Conservation (phyloP, 2,329 filamentous ascomycete genomes). For the Paramyrothecium sp. region DNA sequence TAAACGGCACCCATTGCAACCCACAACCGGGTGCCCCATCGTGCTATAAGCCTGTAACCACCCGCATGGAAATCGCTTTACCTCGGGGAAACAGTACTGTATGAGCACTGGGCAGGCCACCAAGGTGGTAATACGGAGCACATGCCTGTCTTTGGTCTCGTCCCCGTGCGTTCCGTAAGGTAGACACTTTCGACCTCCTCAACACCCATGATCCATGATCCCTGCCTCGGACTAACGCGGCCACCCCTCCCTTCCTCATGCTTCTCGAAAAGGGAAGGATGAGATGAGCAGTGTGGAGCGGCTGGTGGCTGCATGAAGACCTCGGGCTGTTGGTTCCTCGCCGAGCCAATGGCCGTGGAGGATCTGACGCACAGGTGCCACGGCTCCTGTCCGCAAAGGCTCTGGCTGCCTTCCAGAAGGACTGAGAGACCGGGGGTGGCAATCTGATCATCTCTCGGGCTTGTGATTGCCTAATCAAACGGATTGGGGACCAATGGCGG, state of each 20-base stretch:
- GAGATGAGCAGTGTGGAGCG: neutral
- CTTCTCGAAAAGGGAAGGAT: neutral
- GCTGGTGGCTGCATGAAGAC: neutral
- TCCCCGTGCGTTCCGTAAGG: too few relatives aligned
- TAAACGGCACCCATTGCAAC: neutral
- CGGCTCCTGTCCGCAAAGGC: neutral
- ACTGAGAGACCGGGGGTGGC: neutral
- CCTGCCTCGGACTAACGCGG: neutral
- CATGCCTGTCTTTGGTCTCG: neutral
- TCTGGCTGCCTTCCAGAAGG: neutral
- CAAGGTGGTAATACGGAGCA: neutral
- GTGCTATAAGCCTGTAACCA: neutral
- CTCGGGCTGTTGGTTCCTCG: neutral
- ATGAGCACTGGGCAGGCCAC: neutral
- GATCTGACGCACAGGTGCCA: neutral
- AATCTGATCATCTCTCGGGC: neutral
- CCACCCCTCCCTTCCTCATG: neutral
- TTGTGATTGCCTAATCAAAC: neutral
- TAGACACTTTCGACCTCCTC: too few relatives aligned
- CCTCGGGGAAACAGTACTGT: neutral
- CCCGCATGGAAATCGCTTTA: neutral
- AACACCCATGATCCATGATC: neutral
- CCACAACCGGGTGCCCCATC: neutral
- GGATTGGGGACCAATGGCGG: neutral
- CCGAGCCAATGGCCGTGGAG: neutral